A percentile compares a stretch with the other conserved stretches of the same genome.
Evolutionary conservation across 2,329 filamentous ascomycete species (phyloP).

Genomic region (Alternaria arbusti): DNA sequence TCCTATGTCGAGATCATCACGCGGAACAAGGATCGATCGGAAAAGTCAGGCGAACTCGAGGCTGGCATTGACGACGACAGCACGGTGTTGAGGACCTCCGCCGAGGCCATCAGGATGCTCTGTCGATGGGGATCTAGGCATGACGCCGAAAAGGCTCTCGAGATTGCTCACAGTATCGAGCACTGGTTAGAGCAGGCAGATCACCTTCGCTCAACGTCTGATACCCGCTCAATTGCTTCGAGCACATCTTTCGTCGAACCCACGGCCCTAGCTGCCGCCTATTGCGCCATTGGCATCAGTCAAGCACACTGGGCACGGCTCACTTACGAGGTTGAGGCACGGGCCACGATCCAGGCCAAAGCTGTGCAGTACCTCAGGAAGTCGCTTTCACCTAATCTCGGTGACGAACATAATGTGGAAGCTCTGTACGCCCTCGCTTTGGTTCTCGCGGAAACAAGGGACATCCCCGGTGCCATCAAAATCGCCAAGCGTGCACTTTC

Average conservation of each 20-base stretch:
- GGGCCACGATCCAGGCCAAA: constrained; percentile 76
- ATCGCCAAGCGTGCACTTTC: constrained; percentile 79
- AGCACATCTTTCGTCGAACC: constrained; percentile 59
- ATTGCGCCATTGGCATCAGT: constrained; percentile 84
- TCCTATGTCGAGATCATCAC: constrained; percentile 90
- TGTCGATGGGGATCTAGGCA: constrained; percentile 79
- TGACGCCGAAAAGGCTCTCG: constrained; percentile 79
- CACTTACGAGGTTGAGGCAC: constrained; percentile 75
- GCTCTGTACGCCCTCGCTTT: constrained; percentile 81
- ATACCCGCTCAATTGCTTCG: constrained; percentile 36
- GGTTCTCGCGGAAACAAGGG: constrained; percentile 86
- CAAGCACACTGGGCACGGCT: constrained; percentile 86
- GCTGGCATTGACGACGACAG: constrained; percentile 79
- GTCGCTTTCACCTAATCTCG: constrained; percentile 71
- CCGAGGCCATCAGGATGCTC: constrained; percentile 79
- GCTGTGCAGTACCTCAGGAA: constrained; percentile 78
- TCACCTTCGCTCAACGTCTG: constrained; percentile 32
- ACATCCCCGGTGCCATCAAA: constrained; percentile 80
- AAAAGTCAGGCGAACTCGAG: constrained; percentile 74
- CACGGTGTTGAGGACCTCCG: constrained; percentile 76
- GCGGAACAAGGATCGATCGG: constrained; percentile 81
- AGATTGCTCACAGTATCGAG: constrained; percentile 74
- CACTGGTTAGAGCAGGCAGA: constrained; percentile 70
- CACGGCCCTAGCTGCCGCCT: constrained; percentile 67
- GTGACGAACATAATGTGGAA: constrained; percentile 72